Percentiles rank a stretch among this genome's conserved stretches.
Conservation (phyloP, 225 moss, liverwort and hornwort genomes). For the Pleurozium schreberi region DNA sequence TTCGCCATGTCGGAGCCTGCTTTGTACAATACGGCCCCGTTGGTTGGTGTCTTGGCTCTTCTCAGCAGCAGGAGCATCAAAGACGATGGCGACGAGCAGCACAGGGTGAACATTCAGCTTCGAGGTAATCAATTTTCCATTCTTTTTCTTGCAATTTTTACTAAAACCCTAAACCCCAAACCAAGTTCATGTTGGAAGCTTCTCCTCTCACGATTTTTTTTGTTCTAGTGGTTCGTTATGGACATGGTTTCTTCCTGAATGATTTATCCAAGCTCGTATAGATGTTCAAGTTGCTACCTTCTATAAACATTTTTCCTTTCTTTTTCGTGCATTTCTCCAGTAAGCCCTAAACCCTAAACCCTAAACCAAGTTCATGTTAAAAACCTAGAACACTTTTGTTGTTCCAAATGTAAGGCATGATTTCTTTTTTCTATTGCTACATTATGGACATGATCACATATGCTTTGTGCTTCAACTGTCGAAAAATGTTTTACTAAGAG, state of each 20-base stretch:
- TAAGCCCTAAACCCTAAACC: background rate
- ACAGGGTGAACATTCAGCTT: background rate
- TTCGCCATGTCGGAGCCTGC: conserved; percentile 59
- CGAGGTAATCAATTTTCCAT: background rate
- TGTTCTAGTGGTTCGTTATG: background rate
- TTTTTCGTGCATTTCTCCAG: background rate
- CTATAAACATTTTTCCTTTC: background rate
- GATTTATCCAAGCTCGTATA: background rate
- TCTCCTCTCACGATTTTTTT: background rate
- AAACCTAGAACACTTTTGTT: background rate
- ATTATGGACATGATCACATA: background rate
- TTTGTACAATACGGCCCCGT: conserved; percentile 57
- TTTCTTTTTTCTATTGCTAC: background rate
- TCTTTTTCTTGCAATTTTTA: background rate
- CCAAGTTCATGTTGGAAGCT: background rate
- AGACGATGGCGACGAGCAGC: background rate
- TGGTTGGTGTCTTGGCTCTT: conserved; percentile 70
- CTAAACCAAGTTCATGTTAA: too few species aligned
- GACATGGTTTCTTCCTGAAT: background rate
- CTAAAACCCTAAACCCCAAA: background rate
- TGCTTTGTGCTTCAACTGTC: background rate
- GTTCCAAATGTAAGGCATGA: background rate
- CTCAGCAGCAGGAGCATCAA: background rate
- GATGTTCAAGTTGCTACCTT: background rate
- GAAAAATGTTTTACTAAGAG: background rate